These are phyloP conservation scores for Pneumocystis carinii DNA, from an alignment of 1,139 yeast genomes.

Conservation along the genomic window DNA sequence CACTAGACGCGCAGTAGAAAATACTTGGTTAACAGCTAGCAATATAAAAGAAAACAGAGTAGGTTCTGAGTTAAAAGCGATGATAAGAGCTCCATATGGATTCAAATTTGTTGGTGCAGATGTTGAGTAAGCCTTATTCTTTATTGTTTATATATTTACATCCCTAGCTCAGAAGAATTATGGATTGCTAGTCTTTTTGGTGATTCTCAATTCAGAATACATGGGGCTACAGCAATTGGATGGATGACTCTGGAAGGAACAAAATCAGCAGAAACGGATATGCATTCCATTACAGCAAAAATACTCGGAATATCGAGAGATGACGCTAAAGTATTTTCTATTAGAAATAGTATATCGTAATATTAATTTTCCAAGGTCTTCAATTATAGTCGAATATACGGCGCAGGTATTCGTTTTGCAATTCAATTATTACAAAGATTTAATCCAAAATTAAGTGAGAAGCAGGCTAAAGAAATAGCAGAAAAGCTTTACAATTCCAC, in stretches of 20 bases:
- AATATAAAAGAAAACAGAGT: constrained; percentile 73
- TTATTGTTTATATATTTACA: not conserved
- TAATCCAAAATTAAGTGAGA: constrained; percentile 53
- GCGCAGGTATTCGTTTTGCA: constrained; percentile 91
- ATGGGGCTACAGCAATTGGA: constrained; percentile 93
- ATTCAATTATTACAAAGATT: constrained; percentile 66
- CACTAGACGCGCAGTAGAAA: constrained; percentile 91
- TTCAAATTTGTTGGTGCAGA: constrained; percentile 93
- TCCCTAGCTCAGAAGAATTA: constrained; percentile 57
- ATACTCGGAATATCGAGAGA: constrained; percentile 79
- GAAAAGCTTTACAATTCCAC: constrained; percentile 58
- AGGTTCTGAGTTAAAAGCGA: constrained; percentile 86
- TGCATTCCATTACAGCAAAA: constrained; percentile 86
- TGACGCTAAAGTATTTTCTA: constrained; percentile 49
- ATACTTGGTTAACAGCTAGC: constrained; percentile 94
- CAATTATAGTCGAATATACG: constrained; percentile 93
- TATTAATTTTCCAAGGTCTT: constrained; percentile 32
- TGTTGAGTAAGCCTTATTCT: constrained; percentile 39
- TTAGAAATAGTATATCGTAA: not conserved
- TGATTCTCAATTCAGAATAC: constrained; percentile 73
- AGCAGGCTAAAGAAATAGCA: constrained; percentile 56
- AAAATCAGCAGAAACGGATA: constrained; percentile 76
- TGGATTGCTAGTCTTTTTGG: constrained; percentile 97
- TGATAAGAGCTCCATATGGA: constrained; percentile 76
- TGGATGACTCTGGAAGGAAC: constrained; percentile 99